Percentiles rank a stretch among this genome's conserved stretches.
phyloP scores from a whole-genome alignment of 352 stramenopile species.

The Globisporangium uncinulatum region DNA sequence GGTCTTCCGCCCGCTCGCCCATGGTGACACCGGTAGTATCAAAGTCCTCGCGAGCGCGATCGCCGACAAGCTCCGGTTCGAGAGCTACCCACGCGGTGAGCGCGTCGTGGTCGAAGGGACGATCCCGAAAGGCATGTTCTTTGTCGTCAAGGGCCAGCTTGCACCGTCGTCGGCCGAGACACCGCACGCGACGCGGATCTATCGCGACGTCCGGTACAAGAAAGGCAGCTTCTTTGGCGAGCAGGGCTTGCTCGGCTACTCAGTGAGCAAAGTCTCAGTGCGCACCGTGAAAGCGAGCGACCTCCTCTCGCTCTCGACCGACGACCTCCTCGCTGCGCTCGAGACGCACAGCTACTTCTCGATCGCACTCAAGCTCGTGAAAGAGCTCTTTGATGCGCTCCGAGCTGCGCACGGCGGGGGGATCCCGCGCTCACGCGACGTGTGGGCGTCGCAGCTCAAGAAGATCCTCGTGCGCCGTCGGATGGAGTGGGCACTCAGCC shows the following conservation, averaged over 20 bases:
- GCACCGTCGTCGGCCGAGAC: slow-evolving; percentile 6
- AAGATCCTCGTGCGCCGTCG: slow-evolving; percentile 13
- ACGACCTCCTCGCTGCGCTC: slow-evolving; percentile 12
- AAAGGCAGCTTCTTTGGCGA: slow-evolving; percentile 61
- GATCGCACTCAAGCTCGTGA: slow-evolving; percentile 15
- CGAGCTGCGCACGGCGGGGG: slow-evolving; percentile 3
- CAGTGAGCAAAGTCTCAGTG: slow-evolving; percentile 23
- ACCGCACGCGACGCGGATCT: slow-evolving; percentile 1
- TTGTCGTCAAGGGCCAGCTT: slow-evolving; percentile 54
- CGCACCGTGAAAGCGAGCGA: slow-evolving; percentile 17
- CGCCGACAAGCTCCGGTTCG: slow-evolving; percentile 47
- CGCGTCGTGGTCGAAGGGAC: slow-evolving; percentile 54
- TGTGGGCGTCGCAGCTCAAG: slow-evolving; percentile 14
- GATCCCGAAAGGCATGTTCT: slow-evolving; percentile 67
- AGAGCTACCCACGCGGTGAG: slow-evolving; percentile 62
- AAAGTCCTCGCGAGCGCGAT: slow-evolving; percentile 28
- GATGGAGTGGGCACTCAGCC: slow-evolving; percentile 15
- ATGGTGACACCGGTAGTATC: slow-evolving; percentile 13
- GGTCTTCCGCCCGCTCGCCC: slow-evolving; percentile 25
- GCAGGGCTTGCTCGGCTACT: slow-evolving; percentile 46
- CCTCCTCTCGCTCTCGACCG: slow-evolving; percentile 11
- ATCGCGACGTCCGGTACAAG: slow-evolving; percentile 14
- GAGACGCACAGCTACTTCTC: slow-evolving; percentile 16
- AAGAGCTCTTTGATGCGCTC: slow-evolving; percentile 10
- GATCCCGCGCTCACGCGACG: slow-evolving; percentile 10